phyloP scores from a whole-genome alignment of 176 grass and related monocot species.

The Bonia amplexicaulis region DNA sequence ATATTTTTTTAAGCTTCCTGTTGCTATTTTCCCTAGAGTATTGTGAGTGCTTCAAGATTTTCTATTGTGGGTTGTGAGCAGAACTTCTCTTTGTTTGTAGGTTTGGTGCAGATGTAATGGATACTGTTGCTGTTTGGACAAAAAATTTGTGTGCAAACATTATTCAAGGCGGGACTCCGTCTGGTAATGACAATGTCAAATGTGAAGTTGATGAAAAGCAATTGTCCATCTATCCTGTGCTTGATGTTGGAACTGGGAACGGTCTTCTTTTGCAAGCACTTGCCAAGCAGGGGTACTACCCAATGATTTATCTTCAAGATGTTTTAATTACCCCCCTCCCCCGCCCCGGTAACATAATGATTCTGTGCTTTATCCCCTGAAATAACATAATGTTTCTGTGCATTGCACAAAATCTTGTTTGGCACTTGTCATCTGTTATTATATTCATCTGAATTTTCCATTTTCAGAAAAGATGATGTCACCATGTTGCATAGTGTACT shows the following conservation, averaged over 20 bases:
- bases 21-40: background rate
- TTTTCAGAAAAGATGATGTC: background rate
- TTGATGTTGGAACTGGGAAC: conserved; percentile 93
- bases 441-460: background rate
- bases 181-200: conserved; percentile 20
- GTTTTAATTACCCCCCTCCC: background rate
- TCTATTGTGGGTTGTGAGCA: conserved; percentile 13
- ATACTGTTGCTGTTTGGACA: conserved; percentile 80
- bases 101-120: conserved; percentile 98
- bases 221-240: conserved; percentile 59
- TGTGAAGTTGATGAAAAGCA: conserved; percentile 45
- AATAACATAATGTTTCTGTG: background rate
- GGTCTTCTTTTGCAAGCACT: conserved; percentile 84
- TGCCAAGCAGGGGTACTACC: conserved; percentile 75
- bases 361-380: background rate
- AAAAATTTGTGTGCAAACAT: conserved; percentile 56
- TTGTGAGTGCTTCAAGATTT: background rate
- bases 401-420: background rate
- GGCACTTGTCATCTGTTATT: background rate
- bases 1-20: background rate
- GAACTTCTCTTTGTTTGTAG: conserved; percentile 37
- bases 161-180: conserved; percentile 22
- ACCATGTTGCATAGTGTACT: background rate
- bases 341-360: background rate
- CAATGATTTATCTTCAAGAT: background rate